Conservation (phyloP, 345 rosid genomes). For the Hibiscus syriacus region DNA sequence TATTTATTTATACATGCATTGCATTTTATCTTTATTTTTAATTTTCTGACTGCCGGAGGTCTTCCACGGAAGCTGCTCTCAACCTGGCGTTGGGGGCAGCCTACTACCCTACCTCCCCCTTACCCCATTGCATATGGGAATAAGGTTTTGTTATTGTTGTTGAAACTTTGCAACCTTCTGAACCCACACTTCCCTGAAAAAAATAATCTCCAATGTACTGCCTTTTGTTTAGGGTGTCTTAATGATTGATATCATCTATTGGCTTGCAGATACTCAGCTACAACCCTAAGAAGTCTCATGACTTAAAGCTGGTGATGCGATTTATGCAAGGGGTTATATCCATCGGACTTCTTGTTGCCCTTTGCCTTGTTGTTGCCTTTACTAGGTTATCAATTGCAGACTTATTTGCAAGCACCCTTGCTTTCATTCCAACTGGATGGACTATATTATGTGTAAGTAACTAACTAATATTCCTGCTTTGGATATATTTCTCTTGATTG, state of each 20-base stretch:
- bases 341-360: constrained; percentile 54
- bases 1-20: no score
- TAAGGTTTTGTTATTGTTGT: no score
- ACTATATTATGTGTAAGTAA: constrained; percentile 55
- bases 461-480: neutral
- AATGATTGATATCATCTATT: constrained; percentile 1
- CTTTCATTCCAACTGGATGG: constrained; percentile 95
- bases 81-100: no score
- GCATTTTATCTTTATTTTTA: no score
- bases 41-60: no score
- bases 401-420: constrained; percentile 80
- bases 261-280: constrained; percentile 60
- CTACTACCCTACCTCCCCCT: no score
- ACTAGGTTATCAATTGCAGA: constrained; percentile 59
- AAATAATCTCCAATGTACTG: neutral
- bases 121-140: no score
- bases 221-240: neutral
- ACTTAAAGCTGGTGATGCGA: constrained; percentile 58
- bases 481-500: neutral
- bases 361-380: constrained; percentile 50
- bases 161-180: neutral
- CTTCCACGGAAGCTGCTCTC: no score
- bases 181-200: neutral
- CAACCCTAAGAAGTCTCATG: constrained; percentile 65
- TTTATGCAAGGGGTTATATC: constrained; percentile 75